Base-by-base conservation (phyloP, 805 yeast species). In the Scheffersomyces ergatensis region DNA sequence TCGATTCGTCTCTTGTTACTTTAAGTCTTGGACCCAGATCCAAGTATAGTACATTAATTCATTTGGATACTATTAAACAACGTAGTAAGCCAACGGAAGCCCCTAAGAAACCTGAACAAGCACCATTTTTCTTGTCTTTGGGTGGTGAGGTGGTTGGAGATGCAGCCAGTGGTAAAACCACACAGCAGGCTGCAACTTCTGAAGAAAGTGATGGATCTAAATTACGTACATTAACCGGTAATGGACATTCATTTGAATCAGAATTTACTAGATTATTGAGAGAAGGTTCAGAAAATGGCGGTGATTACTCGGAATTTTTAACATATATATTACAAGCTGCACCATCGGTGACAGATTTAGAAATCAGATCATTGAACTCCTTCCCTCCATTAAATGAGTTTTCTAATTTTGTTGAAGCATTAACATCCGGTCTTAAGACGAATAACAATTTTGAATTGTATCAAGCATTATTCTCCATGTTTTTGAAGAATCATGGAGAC, bases 1-100 rank as follows among this genome's bases (percentile, higher is more conserved):
- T 93, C 24, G 76, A 76, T 46, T 59, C 70, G 5, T 70, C 72
- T 11, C 65, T 93, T 40, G 60, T 85, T 16, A 89, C 99, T 0
- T 74, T 93, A 35, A 83, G 95, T 1, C 50, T 79, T 24, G 84
- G 85, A 5, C 88, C 98, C 19, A 77, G 92, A 53, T 76, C 75
- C 43, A 89, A 88, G 57, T 83, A 86, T 71, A 80, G 76, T 46
- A 89, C 96, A 2, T 65, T 93, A 33, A 60, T 87, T 34, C 83
- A 93, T 58, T 65, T 93, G 49, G 98, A 93, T 52, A 77, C 82
- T 5, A 92, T 93, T 51, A 88, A 81, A 55, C 78, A 76, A 58
- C 78, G 99, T 55, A 89, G 89, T 58, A 92, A 88, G 63, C 97
- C 99, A 17, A 81, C 71, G 38, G 97, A 89, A 58, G 85, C 92